Conservation (phyloP, 192 early-diverging fungal species). For the Geranomyces variabilis region DNA sequence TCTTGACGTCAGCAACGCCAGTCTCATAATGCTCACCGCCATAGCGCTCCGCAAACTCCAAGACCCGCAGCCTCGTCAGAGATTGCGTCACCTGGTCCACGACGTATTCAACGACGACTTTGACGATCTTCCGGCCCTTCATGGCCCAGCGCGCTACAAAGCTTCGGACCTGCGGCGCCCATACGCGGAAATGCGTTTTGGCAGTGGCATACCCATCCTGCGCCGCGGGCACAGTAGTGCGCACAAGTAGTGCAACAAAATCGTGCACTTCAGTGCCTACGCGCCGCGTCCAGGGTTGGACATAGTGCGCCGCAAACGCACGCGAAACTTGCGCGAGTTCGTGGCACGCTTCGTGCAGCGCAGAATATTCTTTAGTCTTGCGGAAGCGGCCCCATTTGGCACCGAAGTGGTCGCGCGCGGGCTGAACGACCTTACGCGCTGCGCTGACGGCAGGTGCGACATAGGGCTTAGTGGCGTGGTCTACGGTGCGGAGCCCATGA, state of each 20-base stretch:
- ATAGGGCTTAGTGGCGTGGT: not conserved
- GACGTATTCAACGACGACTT: not conserved
- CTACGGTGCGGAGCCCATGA: not conserved
- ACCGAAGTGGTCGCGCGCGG: not conserved
- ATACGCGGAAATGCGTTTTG: not conserved
- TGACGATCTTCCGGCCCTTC: not conserved
- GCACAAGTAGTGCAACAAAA: not conserved
- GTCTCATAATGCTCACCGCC: not conserved
- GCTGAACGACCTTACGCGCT: not conserved
- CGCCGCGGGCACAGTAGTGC: not conserved
- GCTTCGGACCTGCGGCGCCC: not conserved
- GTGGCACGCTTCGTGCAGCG: not conserved
- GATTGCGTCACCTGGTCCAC: not conserved
- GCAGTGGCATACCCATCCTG: not conserved
- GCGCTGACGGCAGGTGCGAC: not conserved
- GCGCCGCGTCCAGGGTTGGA: slow-evolving; percentile 9
- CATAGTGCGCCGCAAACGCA: not conserved
- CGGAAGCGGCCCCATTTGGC: slow-evolving; percentile 13
- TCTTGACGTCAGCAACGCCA: not conserved
- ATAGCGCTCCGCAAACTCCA: not conserved
- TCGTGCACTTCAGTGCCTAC: slow-evolving; percentile 12
- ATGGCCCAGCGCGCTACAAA: not conserved
- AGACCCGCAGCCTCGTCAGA: not conserved
- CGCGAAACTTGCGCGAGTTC: too few species aligned
- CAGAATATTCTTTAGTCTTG: slow-evolving; percentile 11